Conservation (phyloP, 108 stramenopile species). For the Nannochloropsis salina region DNA sequence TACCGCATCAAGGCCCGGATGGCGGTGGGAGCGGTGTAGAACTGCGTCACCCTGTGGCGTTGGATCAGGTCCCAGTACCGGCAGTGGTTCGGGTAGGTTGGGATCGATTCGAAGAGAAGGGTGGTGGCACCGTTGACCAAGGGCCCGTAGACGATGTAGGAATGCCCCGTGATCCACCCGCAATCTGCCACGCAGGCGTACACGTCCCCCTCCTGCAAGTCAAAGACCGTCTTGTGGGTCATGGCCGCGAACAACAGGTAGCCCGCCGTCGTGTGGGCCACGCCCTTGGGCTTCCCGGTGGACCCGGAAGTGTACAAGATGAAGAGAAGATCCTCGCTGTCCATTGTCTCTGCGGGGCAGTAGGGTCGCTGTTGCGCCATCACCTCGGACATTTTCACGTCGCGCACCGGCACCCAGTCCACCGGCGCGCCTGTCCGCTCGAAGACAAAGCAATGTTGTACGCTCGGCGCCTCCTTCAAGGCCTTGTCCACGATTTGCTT, state of each 20-base stretch:
- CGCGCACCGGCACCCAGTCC: slow-evolving; percentile 35
- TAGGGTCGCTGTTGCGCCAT: slow-evolving; percentile 77
- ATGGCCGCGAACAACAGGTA: slow-evolving; percentile 80
- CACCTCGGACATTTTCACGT: slow-evolving; percentile 77
- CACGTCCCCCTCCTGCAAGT: slow-evolving; percentile 64
- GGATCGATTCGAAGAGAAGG: slow-evolving; percentile 86
- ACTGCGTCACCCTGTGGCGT: slow-evolving; percentile 73
- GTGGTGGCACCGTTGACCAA: slow-evolving; percentile 84
- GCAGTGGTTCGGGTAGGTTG: slow-evolving; percentile 82
- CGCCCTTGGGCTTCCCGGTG: slow-evolving; percentile 88
- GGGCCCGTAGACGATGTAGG: slow-evolving; percentile 94
- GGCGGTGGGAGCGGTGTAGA: slow-evolving; percentile 93
- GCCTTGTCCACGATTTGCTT: slow-evolving; percentile 84
- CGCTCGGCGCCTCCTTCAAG: slow-evolving; percentile 61
- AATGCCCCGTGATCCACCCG: slow-evolving; percentile 96
- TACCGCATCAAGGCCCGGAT: slow-evolving; percentile 92
- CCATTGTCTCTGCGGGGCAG: slow-evolving; percentile 88
- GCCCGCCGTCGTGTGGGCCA: slow-evolving; percentile 88
- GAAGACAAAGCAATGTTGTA: slow-evolving; percentile 77
- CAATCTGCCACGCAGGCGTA: slow-evolving; percentile 94
- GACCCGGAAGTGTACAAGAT: slow-evolving; percentile 94
- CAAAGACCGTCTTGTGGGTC: slow-evolving; percentile 74
- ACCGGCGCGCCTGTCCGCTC: slow-evolving; percentile 60
- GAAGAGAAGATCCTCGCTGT: slow-evolving; percentile 87
- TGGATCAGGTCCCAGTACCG: slow-evolving; percentile 90